Base-by-base conservation (phyloP, 129 eudicot genomes). In the Tanacetum coccineum region DNA sequence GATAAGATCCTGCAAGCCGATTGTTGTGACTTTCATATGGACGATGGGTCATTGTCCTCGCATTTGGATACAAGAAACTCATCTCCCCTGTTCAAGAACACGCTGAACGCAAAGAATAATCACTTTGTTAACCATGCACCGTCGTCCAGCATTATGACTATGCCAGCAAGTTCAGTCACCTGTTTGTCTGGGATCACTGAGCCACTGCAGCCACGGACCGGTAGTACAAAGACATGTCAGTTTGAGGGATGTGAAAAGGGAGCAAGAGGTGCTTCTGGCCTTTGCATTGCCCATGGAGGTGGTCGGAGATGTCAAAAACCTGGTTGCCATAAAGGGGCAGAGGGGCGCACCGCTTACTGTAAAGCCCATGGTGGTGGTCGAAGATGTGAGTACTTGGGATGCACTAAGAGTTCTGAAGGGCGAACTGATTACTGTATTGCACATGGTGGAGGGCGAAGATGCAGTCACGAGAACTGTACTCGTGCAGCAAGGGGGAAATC, bases 281-380 rank as follows among this genome's bases (percentile, higher is more conserved):
- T 89, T 54, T 94, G 99, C 72, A 94, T 94, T 44, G 90, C 99
- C 45, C 99, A 94, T 78, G 99, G 99, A 6, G 99, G 99, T n/a
- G 96, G 99, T 9, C 85, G 96, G 66, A 84, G 99, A 71, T 94
- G 99, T 55, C 99, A 94, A 62, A 91, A 81, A 68, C 85, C 80
- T n/a, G 88, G 89, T 56, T 94, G 99, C 75, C 83, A 79, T 60
- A 94, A 87, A 79, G 99, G 99, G 75, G 99, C 99, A 7, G 96
- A 94, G 70, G 99, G 99, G 9, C 84, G 95, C 30, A 94, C 99
- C 5, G 96, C 96, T 8, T 89, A 78, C 78, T 94, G 99, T 78
- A 94, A 94, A 83, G 96, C 99, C 26, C 99, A 89, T 54, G 99
- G 96, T 0, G 99, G 99, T 13, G 98, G 98, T 48, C 84, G 95